These are phyloP conservation scores for Cryptococcus sp. DNA, from an alignment of 1,284 basidiomycete species.

Conservation along the genomic window DNA sequence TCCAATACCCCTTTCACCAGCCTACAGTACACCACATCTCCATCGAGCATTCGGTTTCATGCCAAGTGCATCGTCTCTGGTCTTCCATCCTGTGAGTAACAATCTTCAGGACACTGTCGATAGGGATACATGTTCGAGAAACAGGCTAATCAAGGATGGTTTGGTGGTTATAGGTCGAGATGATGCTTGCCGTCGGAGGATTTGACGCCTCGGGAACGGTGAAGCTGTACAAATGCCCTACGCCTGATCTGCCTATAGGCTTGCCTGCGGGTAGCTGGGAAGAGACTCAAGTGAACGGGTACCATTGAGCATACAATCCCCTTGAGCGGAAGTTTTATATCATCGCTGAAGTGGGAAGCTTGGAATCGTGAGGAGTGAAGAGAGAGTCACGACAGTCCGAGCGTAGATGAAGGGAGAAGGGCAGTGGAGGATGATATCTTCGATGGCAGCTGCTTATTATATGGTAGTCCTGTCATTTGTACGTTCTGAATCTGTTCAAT, in stretches of 20 bases:
- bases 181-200: conserved; percentile 51
- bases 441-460: too few species aligned
- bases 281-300: conserved; percentile 11
- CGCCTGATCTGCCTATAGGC: conserved; percentile 18
- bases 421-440: too few species aligned
- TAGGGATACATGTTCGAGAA: not conserved
- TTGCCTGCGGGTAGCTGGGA: too few species aligned
- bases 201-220: conserved; percentile 51
- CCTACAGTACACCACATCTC: conserved; percentile 21
- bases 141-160: not conserved
- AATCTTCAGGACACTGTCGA: not conserved
- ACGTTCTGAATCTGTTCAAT: too few species aligned
- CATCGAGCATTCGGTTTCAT: conserved; percentile 35
- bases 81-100: conserved; percentile 53
- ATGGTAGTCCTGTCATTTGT: too few species aligned
- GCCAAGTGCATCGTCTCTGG: conserved; percentile 45
- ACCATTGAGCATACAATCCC: too few species aligned
- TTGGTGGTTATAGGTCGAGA: conserved; percentile 35
- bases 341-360: too few species aligned
- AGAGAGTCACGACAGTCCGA: too few species aligned
- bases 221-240: conserved; percentile 42
- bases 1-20: conserved; percentile 39
- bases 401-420: too few species aligned
- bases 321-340: too few species aligned
- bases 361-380: too few species aligned